A percentile compares a stretch with the other conserved stretches of the same genome.
These are phyloP conservation scores for Lojkania enalia DNA, from an alignment of 2,329 filamentous ascomycete genomes.

Conservation along the genomic window DNA sequence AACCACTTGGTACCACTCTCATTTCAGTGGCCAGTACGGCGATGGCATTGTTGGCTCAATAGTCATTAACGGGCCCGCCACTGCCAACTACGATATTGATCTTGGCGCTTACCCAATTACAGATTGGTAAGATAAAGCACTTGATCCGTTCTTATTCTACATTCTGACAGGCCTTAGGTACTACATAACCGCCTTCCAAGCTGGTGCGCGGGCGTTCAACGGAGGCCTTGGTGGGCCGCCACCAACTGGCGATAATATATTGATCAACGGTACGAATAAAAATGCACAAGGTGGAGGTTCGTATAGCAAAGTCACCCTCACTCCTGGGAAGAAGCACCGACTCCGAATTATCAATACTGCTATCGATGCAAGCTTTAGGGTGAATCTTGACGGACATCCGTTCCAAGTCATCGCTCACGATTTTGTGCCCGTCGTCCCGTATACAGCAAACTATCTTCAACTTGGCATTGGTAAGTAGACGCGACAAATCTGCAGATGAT, in stretches of 20 bases:
- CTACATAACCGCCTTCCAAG: conserved; percentile 42
- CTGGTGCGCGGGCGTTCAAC: conserved; percentile 26
- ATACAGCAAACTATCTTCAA: conserved; percentile 43
- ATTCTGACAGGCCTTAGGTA: conserved; percentile 49
- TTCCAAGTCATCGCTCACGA: conserved; percentile 40
- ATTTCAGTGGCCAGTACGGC: conserved; percentile 49
- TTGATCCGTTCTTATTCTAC: not conserved
- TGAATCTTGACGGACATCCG: conserved; percentile 35
- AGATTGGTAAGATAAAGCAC: conserved; percentile 22
- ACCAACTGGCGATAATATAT: conserved; percentile 48
- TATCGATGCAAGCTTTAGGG: conserved; percentile 28
- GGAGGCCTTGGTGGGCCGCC: conserved; percentile 24
- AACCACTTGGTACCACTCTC: conserved; percentile 48
- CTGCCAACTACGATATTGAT: conserved; percentile 35
- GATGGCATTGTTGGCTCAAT: conserved; percentile 46
- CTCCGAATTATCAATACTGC: conserved; percentile 61
- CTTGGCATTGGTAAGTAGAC: conserved; percentile 39
- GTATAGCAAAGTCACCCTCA: conserved; percentile 34
- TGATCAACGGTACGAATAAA: conserved; percentile 61
- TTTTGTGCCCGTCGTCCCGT: conserved; percentile 35
- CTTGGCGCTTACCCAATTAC: conserved; percentile 28
- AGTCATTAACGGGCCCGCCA: conserved; percentile 34
- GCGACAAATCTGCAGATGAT: not conserved
- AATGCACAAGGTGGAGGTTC: conserved; percentile 43
- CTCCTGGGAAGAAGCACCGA: conserved; percentile 55